phyloP scores from a whole-genome alignment of 495 filamentous ascomycete species.

The Hypoxylon lienhwacheense region DNA sequence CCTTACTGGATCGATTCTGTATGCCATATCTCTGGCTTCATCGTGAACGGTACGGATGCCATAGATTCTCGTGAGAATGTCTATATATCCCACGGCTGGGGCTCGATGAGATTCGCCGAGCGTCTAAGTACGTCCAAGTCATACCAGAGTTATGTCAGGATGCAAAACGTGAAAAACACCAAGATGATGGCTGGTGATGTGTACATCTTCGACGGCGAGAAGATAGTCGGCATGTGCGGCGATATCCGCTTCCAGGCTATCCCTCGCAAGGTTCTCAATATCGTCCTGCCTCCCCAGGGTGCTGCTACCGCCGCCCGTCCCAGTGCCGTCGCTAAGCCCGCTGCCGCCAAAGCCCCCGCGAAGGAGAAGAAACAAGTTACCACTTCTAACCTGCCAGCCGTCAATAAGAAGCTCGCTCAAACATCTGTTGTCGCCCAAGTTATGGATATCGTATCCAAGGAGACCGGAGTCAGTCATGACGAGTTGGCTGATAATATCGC shows the following conservation, averaged over 20 bases:
- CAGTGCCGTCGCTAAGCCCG: slow-evolving; percentile 45
- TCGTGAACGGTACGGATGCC: slow-evolving; percentile 75
- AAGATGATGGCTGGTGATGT: slow-evolving; percentile 62
- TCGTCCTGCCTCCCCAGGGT: slow-evolving; percentile 62
- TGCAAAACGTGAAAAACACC: slow-evolving; percentile 58
- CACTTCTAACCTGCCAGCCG: slow-evolving; percentile 45
- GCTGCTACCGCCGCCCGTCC: slow-evolving; percentile 41
- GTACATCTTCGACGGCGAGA: slow-evolving; percentile 66
- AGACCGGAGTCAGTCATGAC: slow-evolving; percentile 63
- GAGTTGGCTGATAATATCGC: slow-evolving; percentile 61
- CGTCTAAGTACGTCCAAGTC: slow-evolving; percentile 63
- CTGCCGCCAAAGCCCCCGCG: slow-evolving; percentile 44
- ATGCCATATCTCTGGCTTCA: slow-evolving; percentile 72
- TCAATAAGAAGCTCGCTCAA: slow-evolving; percentile 44
- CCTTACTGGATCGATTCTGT: slow-evolving; percentile 76
- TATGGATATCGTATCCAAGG: slow-evolving; percentile 65
- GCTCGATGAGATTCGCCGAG: slow-evolving; percentile 69
- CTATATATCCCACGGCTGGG: slow-evolving; percentile 81
- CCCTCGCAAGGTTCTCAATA: slow-evolving; percentile 67
- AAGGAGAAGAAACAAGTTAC: slow-evolving; percentile 51
- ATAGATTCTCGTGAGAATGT: slow-evolving; percentile 70
- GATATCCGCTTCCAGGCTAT: slow-evolving; percentile 67
- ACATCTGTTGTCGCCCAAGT: slow-evolving; percentile 49
- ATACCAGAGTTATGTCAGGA: slow-evolving; percentile 72
- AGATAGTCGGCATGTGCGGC: slow-evolving; percentile 56